phyloP scores from a whole-genome alignment of 2,329 filamentous ascomycete genomes.

The Ciborinia camelliae region DNA sequence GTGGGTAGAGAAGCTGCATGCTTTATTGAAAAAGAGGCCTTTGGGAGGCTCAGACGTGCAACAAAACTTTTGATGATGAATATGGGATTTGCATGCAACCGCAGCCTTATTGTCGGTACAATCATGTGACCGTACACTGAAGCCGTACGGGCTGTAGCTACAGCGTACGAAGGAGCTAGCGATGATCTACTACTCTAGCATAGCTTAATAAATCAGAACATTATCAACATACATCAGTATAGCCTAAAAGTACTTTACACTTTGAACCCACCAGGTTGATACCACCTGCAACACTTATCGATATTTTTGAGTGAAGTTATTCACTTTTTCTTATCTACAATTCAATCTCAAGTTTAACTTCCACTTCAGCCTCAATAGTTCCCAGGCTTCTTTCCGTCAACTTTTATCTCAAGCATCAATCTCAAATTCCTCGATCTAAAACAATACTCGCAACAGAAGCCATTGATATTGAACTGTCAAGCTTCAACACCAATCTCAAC shows the following conservation, averaged over 20 bases:
- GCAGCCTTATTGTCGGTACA: too few relatives aligned
- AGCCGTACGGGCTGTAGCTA: too few relatives aligned
- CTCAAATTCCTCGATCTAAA: not conserved
- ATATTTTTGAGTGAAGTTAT: not conserved
- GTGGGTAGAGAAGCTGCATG: not conserved
- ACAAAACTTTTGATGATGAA: not conserved
- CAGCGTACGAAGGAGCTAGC: too few relatives aligned
- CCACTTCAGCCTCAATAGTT: not conserved
- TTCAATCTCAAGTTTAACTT: not conserved
- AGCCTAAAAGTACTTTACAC: too few relatives aligned
- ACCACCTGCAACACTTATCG: too few relatives aligned
- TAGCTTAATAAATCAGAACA: too few relatives aligned
- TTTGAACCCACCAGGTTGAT: too few relatives aligned
- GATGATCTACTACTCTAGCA: too few relatives aligned
- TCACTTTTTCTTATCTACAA: not conserved
- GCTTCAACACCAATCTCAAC: not conserved
- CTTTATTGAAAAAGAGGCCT: not conserved
- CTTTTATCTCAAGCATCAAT: not conserved
- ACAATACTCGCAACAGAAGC: not conserved
- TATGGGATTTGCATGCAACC: not conserved
- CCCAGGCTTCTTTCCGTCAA: not conserved
- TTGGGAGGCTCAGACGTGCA: not conserved
- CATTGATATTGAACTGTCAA: fast-evolving
- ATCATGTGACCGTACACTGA: too few relatives aligned
- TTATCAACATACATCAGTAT: too few relatives aligned